phyloP scores from a whole-genome alignment of 805 yeast genomes.

The Wickerhamiella slavikovae region DNA sequence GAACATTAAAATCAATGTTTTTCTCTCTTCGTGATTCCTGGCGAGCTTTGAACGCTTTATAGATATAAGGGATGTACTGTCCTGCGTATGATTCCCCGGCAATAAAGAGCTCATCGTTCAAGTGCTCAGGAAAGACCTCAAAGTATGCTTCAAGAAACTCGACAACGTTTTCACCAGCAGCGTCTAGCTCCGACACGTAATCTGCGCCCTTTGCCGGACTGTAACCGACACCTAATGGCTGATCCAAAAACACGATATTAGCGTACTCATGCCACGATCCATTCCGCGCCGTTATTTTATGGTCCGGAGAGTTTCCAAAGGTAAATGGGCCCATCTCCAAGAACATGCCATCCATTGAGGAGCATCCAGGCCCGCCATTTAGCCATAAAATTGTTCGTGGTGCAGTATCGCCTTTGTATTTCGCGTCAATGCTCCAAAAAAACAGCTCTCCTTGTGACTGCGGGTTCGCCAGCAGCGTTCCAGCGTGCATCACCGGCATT shows the following conservation, averaged over 20 bases:
- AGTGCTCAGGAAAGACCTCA: slow-evolving; percentile 52
- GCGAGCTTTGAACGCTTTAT: slow-evolving; percentile 20
- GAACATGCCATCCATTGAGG: slow-evolving; percentile 92
- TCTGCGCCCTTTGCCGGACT: slow-evolving; percentile 31
- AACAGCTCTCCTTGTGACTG: slow-evolving; percentile 35
- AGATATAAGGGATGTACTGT: slow-evolving; percentile 82
- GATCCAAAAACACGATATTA: slow-evolving; percentile 74
- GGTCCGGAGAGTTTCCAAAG: slow-evolving; percentile 23
- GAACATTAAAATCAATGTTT: not conserved
- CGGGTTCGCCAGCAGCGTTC: slow-evolving; percentile 38
- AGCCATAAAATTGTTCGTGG: slow-evolving; percentile 46
- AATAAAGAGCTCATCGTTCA: slow-evolving; percentile 39
- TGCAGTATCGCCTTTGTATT: slow-evolving; percentile 14
- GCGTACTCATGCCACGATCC: slow-evolving; percentile 76
- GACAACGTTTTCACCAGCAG: slow-evolving; percentile 43
- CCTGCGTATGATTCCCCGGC: slow-evolving; percentile 98
- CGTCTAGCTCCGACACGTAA: slow-evolving; percentile 20
- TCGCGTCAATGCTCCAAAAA: slow-evolving; percentile 47
- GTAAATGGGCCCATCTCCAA: slow-evolving; percentile 85
- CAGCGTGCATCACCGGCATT: slow-evolving; percentile 28
- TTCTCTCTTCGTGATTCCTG: too few relatives aligned
- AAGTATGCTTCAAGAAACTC: slow-evolving; percentile 47
- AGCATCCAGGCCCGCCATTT: slow-evolving; percentile 97
- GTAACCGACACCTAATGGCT: slow-evolving; percentile 89
- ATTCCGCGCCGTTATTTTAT: slow-evolving; percentile 29